phyloP scores from a whole-genome alignment of 805 yeast genomes.

The Saturnispora saitoi region DNA sequence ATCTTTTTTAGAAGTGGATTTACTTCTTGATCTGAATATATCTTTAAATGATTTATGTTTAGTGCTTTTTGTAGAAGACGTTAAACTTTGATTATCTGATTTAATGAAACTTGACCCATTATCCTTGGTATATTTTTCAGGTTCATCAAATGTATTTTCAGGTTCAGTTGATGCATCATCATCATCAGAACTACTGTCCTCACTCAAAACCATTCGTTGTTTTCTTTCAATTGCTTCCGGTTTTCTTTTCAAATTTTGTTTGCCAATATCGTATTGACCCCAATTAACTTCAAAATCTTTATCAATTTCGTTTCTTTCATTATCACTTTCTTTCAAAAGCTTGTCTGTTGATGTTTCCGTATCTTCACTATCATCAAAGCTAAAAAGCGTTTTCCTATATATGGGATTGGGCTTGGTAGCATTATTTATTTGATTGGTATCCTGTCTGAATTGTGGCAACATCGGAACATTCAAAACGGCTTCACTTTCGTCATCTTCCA shows the following conservation, averaged over 20 bases:
- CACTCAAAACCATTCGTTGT: neutral
- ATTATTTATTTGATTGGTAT: neutral
- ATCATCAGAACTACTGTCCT: conserved; percentile 10
- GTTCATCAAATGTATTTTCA: conserved; percentile 2
- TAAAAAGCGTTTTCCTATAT: neutral
- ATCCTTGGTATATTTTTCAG: conserved; percentile 3
- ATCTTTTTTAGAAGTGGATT: conserved; percentile 7
- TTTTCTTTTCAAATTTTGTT: conserved; percentile 4
- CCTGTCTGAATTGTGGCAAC: conserved; percentile 19
- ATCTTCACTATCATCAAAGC: conserved; percentile 2
- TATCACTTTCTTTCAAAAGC: neutral
- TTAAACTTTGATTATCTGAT: neutral
- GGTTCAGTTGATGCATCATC: conserved; percentile 25
- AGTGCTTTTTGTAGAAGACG: neutral
- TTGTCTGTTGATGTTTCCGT: neutral
- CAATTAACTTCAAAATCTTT: conserved; percentile 27
- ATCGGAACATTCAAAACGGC: conserved; percentile 19
- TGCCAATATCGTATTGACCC: conserved; percentile 2
- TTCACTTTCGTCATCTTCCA: conserved; percentile 28
- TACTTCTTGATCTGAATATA: conserved; percentile 10
- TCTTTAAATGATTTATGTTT: neutral
- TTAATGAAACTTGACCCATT: neutral
- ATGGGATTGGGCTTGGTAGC: neutral
- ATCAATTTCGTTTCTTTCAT: conserved; percentile 20
- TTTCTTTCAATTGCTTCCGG: conserved; percentile 6